Percentiles rank a stretch among this genome's conserved stretches.
These are phyloP conservation scores for Blastomyces percursus DNA, from an alignment of 2,329 filamentous ascomycete genomes.

Conservation along the genomic window DNA sequence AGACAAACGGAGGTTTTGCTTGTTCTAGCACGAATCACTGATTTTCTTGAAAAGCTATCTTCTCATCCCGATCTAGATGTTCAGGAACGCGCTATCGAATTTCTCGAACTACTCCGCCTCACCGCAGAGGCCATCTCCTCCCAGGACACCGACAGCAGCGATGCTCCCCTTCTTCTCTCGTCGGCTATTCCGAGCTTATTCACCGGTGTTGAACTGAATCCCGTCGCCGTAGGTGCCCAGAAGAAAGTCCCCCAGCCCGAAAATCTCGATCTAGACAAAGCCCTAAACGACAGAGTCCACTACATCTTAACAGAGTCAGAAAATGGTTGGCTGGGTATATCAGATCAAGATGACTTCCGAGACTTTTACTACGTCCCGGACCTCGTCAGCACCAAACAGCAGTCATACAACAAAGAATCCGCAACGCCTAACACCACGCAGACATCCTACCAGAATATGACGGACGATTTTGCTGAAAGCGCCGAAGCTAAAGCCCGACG, in stretches of 20 bases:
- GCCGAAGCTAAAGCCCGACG: slow-evolving; percentile 62
- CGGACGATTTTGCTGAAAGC: slow-evolving; percentile 46
- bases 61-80: slow-evolving; percentile 83
- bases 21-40: slow-evolving; percentile 67
- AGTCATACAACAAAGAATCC: slow-evolving; percentile 18
- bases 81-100: slow-evolving; percentile 87
- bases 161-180: slow-evolving; percentile 73
- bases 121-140: slow-evolving; percentile 59
- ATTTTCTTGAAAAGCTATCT: slow-evolving; percentile 67
- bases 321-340: slow-evolving; percentile 35
- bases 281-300: slow-evolving; percentile 66
- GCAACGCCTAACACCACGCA: slow-evolving; percentile 15
- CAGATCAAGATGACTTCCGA: slow-evolving; percentile 35
- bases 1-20: slow-evolving; percentile 65
- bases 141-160: slow-evolving; percentile 27
- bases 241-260: slow-evolving; percentile 71
- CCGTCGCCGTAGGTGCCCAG: slow-evolving; percentile 73
- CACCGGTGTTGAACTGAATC: slow-evolving; percentile 76
- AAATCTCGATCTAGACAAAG: slow-evolving; percentile 65
- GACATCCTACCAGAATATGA: slow-evolving; percentile 29
- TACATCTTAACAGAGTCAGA: slow-evolving; percentile 52
- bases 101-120: slow-evolving; percentile 77
- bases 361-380: slow-evolving; percentile 33
- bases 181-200: slow-evolving; percentile 87
- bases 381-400: slow-evolving; percentile 10